phyloP scores from a whole-genome alignment of 1,284 basidiomycete genomes.

The Cryptococcus wingfieldii region DNA sequence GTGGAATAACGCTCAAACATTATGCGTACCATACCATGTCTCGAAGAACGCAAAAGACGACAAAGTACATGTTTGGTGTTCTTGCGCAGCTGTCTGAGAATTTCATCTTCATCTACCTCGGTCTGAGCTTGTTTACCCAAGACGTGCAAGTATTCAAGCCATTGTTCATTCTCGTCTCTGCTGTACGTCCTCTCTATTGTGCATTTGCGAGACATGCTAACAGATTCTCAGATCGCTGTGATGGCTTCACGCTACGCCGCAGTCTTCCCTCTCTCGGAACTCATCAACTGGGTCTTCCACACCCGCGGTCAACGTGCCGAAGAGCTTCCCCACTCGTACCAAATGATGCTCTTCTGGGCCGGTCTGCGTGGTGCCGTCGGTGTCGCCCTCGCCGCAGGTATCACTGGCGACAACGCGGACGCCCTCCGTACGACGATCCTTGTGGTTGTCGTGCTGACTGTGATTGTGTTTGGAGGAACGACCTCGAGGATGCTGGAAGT shows the following conservation, averaged over 20 bases:
- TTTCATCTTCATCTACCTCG: constrained; percentile 99
- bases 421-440: constrained; percentile 91
- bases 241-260: constrained; percentile 92
- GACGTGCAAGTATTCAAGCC: constrained; percentile 88
- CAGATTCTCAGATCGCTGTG: constrained; percentile 63
- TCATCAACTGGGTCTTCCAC: constrained; percentile 84
- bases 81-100: constrained; percentile 94
- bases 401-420: constrained; percentile 85
- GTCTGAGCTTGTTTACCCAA: constrained; percentile 90
- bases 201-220: background rate
- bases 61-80: constrained; percentile 91
- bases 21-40: constrained; percentile 99
- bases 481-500: constrained; percentile 96
- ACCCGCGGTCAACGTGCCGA: constrained; percentile 78
- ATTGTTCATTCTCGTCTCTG: constrained; percentile 85
- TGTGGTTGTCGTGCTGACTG: constrained; percentile 91
- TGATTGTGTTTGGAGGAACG: constrained; percentile 92
- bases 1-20: constrained; percentile 98
- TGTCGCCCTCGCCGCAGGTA: constrained; percentile 91
- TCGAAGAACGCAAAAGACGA: constrained; percentile 82
- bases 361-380: constrained; percentile 94
- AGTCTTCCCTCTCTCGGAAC: constrained; percentile 93
- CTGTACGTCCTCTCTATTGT: constrained; percentile 45
- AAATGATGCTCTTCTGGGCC: constrained; percentile 99
- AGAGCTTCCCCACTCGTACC: constrained; percentile 89